Conservation (phyloP, 306 rosid species). For the Gillenia trifoliata region DNA sequence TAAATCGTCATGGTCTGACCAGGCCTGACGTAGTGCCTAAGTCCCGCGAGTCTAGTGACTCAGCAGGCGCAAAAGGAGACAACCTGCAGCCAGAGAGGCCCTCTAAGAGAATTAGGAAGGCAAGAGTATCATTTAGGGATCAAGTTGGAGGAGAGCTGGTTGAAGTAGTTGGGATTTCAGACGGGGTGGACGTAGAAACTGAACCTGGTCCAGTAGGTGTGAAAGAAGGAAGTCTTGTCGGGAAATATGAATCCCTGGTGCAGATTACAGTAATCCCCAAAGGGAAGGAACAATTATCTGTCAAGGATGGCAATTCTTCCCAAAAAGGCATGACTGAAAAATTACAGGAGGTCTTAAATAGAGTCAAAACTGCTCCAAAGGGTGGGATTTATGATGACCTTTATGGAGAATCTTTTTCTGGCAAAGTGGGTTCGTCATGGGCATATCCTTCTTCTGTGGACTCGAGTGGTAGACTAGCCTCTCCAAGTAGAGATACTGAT, state of each 20-base stretch:
- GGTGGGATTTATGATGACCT: slow-evolving; percentile 83
- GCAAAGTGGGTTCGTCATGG: slow-evolving; percentile 88
- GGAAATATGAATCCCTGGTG: slow-evolving; percentile 92
- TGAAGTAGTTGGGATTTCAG: slow-evolving; percentile 87
- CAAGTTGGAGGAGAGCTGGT: slow-evolving; percentile 92
- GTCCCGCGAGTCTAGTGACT: slow-evolving; percentile 36
- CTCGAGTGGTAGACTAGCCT: slow-evolving; percentile 31
- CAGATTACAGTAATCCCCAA: slow-evolving; percentile 86
- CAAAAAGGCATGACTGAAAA: slow-evolving; percentile 89
- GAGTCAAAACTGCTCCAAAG: slow-evolving; percentile 64
- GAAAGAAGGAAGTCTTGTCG: slow-evolving; percentile 96
- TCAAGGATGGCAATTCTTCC: slow-evolving; percentile 50
- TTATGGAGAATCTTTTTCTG: slow-evolving; percentile 81
- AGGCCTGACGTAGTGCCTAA: slow-evolving; percentile 41
- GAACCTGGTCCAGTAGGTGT: slow-evolving; percentile 96
- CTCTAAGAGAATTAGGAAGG: slow-evolving; percentile 64
- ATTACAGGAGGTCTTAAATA: slow-evolving; percentile 79
- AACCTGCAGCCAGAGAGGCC: slow-evolving; percentile 50
- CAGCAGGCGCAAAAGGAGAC: slow-evolving; percentile 29
- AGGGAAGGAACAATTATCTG: slow-evolving; percentile 69
- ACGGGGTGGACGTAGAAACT: slow-evolving; percentile 90
- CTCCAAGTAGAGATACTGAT: slow-evolving; percentile 34
- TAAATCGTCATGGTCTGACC: slow-evolving; percentile 79
- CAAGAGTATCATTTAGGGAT: slow-evolving; percentile 83
- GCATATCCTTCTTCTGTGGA: slow-evolving; percentile 57